phyloP scores from a whole-genome alignment of 371 early-diverging fungal genomes.

The Smittium mucronatum region DNA sequence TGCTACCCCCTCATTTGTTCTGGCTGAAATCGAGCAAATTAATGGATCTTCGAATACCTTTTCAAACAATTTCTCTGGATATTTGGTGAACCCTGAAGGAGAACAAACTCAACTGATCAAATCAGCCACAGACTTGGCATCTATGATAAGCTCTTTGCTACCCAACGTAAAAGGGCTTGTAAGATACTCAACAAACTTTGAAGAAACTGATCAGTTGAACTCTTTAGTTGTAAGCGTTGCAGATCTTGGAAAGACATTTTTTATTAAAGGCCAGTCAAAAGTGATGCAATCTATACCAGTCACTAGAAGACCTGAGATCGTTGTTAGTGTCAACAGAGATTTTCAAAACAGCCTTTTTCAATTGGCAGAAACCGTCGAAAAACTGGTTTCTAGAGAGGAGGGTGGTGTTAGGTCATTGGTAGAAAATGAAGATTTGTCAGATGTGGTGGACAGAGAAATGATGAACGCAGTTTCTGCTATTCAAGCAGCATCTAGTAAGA shows the following conservation, averaged over 20 bases:
- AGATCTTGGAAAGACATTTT: constrained; percentile 55
- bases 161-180: constrained; percentile 79
- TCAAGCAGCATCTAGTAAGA: constrained; percentile 73
- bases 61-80: constrained; percentile 54
- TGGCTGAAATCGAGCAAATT: constrained; percentile 80
- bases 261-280: constrained; percentile 68
- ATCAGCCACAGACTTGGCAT: constrained; percentile 65
- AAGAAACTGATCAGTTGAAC: constrained; percentile 60
- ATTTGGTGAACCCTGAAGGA: constrained; percentile 59
- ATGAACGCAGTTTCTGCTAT: constrained; percentile 78
- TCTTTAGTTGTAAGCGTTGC: constrained; percentile 53
- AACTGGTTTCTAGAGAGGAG: constrained; percentile 51
- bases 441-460: constrained; percentile 90
- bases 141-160: constrained; percentile 67
- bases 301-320: constrained; percentile 53
- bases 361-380: constrained; percentile 59
- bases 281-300: constrained; percentile 55
- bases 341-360: constrained; percentile 57
- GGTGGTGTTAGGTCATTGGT: constrained; percentile 21
- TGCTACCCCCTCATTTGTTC: constrained; percentile 79
- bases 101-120: constrained; percentile 80
- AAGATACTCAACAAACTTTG: constrained; percentile 68
- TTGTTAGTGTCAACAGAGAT: constrained; percentile 56
- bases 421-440: constrained; percentile 69
- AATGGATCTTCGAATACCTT: constrained; percentile 68